These are phyloP conservation scores for Leishmania aethiopica DNA, from an alignment of 208 protist genomes.

Conservation along the genomic window DNA sequence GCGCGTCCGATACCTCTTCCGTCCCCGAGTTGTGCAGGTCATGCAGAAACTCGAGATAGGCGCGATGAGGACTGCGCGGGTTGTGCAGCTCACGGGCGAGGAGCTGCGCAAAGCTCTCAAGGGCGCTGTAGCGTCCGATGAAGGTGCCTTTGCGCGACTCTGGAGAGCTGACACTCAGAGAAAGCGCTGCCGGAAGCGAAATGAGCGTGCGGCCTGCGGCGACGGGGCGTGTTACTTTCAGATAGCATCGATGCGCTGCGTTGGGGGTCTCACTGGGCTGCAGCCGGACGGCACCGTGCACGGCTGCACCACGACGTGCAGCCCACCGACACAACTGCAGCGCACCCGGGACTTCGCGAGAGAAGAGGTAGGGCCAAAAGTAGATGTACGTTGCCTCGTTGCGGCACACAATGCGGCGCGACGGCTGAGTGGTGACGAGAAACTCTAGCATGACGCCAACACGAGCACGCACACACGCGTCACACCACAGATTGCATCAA, in stretches of 20 bases:
- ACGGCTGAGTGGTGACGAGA: slow-evolving; percentile 28
- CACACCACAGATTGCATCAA: not conserved
- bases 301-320: slow-evolving; percentile 58
- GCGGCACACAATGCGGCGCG: slow-evolving; percentile 62
- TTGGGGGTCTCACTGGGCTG: slow-evolving; percentile 16
- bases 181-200: slow-evolving; percentile 60
- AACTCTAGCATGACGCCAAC: slow-evolving; percentile 50
- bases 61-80: slow-evolving; percentile 46
- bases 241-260: slow-evolving; percentile 25
- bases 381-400: slow-evolving; percentile 64
- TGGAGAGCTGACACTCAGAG: slow-evolving; percentile 28
- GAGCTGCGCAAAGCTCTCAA: slow-evolving; percentile 52
- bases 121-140: slow-evolving; percentile 29
- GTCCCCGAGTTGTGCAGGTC: slow-evolving; percentile 77
- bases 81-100: slow-evolving; percentile 81
- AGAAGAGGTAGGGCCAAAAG: slow-evolving; percentile 80
- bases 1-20: slow-evolving; percentile 37
- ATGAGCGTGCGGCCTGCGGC: slow-evolving; percentile 45
- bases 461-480: not conserved
- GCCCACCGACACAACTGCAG: slow-evolving; percentile 70
- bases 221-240: slow-evolving; percentile 54
- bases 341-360: slow-evolving; percentile 57
- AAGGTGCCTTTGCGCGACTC: slow-evolving; percentile 22
- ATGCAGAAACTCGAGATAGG: slow-evolving; percentile 86
- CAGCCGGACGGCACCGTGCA: slow-evolving; percentile 65